A percentile compares a stretch with the other conserved stretches of the same genome.
Conservation (phyloP, 192 early-diverging fungal genomes). For the Coemansia sp. region DNA sequence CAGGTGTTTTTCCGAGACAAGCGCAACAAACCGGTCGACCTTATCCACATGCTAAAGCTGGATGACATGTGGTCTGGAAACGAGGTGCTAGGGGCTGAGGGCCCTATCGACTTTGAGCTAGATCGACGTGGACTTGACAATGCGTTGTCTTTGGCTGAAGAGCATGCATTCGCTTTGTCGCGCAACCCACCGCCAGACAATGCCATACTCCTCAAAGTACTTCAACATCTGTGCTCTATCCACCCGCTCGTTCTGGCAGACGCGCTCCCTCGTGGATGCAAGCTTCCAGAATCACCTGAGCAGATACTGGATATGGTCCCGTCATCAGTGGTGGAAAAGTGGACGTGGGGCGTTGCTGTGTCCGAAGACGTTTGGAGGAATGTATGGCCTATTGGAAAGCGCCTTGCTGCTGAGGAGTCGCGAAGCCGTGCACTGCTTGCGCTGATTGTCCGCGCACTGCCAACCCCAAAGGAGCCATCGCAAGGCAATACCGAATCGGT, state of each 20-base stretch:
- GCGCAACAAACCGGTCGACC: constrained; percentile 80
- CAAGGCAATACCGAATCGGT: neutral
- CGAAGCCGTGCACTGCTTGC: constrained; percentile 23
- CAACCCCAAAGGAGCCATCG: neutral
- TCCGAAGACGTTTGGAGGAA: constrained; percentile 21
- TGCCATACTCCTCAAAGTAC: constrained; percentile 1
- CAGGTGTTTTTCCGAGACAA: constrained; percentile 81
- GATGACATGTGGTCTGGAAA: constrained; percentile 70
- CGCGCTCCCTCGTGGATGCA: constrained; percentile 11
- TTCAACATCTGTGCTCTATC: constrained; percentile 19
- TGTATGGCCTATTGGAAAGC: constrained; percentile 38
- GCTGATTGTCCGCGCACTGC: neutral
- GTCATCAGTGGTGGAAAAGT: constrained; percentile 2
- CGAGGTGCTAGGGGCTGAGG: constrained; percentile 71
- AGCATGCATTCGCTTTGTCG: neutral
- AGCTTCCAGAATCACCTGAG: constrained; percentile 7
- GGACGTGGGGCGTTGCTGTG: constrained; percentile 43
- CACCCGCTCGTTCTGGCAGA: constrained; percentile 30
- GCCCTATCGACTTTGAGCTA: constrained; percentile 77
- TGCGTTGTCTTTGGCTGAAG: neutral
- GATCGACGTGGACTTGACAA: constrained; percentile 58
- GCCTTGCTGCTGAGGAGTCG: constrained; percentile 29
- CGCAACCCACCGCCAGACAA: constrained; percentile 10
- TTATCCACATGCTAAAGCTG: constrained; percentile 80
- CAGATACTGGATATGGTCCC: constrained; percentile 21